Evolutionary conservation across 768 basidiomycete species (phyloP), one percentile per base, ranked within the genome.

Genomic region (Boletales sp.): DNA sequence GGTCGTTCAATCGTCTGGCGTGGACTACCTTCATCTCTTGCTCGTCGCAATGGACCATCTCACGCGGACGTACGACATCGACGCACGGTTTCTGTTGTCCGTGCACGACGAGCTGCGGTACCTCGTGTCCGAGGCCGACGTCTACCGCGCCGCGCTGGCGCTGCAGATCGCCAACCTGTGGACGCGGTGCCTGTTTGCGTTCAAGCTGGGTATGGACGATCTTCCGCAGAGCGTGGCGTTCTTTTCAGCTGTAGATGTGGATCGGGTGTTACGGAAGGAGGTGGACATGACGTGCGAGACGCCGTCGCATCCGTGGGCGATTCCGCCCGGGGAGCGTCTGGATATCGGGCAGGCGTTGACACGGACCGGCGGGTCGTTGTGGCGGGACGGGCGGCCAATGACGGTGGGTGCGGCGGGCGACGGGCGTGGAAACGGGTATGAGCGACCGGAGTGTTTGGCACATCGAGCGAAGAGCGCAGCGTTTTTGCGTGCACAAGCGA

Each of bases 1-100:
- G 97, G 97, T 94, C 43, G 97, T 98, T 7, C 97, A 98, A 62
- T 97, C 94, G 4, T 97, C 94, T 0, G 97, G 95, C 4, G 95
- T 98, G 38, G 97, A 98, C 68, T 98, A 99, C 64, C 84, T 98
- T 9, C 97, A 99, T 62, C 83, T 99, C 35, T 80, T 98, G 51
- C 92, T 99, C 61, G 91, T 94, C 41, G 81, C 92, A 6, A 98
- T 97, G 94, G 83, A 93, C 52, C 78, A 95, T 65, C 80, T 99
- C 34, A 83, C 86, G 48, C 67, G 69, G 40, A 84, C 81, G 47
- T 98, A 94, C 71, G 70, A 79, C 56, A 97, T 98, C 61, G 62
- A 87, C 11, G 94, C 94, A 2, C 81, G 97, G 8, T 99, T 95
- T 68, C 84, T 99, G 40, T 86, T 98, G 43, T 97, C 94, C 10